A percentile compares a stretch with the other conserved stretches of the same genome.
phyloP scores from a whole-genome alignment of 805 yeast species.

The Nakazawaea ambrosiae region DNA sequence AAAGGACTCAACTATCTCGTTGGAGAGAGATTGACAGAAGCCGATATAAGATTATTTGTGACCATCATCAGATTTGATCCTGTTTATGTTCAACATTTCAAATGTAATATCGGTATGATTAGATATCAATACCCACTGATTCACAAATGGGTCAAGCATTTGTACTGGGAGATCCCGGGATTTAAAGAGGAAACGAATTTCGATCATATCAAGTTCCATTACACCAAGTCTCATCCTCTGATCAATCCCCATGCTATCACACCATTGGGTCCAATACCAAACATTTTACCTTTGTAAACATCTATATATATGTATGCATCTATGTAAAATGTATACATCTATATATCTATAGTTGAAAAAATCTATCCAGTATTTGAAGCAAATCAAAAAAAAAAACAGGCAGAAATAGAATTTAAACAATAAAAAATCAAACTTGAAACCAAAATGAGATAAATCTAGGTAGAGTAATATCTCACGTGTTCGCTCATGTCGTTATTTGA shows the following conservation, averaged over 20 bases:
- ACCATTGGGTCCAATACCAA: conserved; percentile 82
- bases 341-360: not conserved
- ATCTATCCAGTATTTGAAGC: not conserved
- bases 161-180: conserved; percentile 75
- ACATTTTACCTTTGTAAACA: conserved; percentile 48
- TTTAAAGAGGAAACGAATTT: conserved; percentile 78
- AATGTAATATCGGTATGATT: conserved; percentile 80
- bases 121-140: conserved; percentile 72
- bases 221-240: conserved; percentile 75
- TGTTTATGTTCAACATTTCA: conserved; percentile 92
- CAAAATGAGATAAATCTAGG: too few relatives aligned
- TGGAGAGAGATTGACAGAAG: conserved; percentile 74
- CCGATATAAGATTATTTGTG: conserved; percentile 81
- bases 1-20: conserved; percentile 35
- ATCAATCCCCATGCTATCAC: conserved; percentile 82
- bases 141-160: conserved; percentile 71
- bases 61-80: conserved; percentile 90
- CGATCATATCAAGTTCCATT: conserved; percentile 86
- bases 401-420: too few relatives aligned
- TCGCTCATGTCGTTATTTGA: too few relatives aligned
- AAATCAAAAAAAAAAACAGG: not conserved
- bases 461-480: too few relatives aligned
- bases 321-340: too few relatives aligned
- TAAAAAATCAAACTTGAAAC: too few relatives aligned
- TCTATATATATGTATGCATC: too few relatives aligned